Base-by-base conservation (phyloP, 805 yeast genomes). In the Metschnikowia lachancei region DNA sequence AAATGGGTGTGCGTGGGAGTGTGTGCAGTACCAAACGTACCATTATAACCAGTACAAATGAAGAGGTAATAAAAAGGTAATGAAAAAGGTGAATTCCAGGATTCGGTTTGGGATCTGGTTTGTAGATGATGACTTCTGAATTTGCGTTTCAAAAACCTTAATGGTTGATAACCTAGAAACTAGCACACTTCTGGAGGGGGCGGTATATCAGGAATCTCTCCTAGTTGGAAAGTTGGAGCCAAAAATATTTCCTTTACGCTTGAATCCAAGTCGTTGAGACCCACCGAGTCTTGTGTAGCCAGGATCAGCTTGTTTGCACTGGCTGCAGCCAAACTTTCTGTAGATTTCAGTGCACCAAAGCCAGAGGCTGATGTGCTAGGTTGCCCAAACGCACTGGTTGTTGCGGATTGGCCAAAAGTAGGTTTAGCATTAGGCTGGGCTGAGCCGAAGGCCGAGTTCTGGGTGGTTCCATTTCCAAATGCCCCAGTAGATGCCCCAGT, bases 131-230 rank as follows among this genome's bases (percentile, higher is more conserved):
- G n/a, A n/a, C n/a, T n/a, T n/a, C n/a, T n/a, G n/a, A n/a, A n/a
- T n/a, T n/a, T n/a, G n/a, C n/a, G n/a, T n/a, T n/a, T n/a, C n/a
- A n/a, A n/a, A n/a, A n/a, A n/a, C n/a, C n/a, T n/a, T n/a, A n/a
- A n/a, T n/a, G n/a, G n/a, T n/a, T n/a, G n/a, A n/a, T n/a, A 26
- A 8, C 29, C 11, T 26, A 26, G 29, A 8, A 11, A 10, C 46
- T 17, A 54, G 43, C 57, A 54, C 13, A 52, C 37, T 24, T 43
- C 70, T 9, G 72, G 34, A 1, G 94, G 90, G 5, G 95, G 94
- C 2, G 89, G 81, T 5, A 80, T 56, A 48, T 85, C 92, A 0
- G 95, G 95, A 2, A 86, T 79, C 20, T 65, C 63, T 0, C 91
- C 92, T 28, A 85, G 56, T n/a, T 63, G 58, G 53, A 86, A 86